These are phyloP conservation scores for Ajuga reptans DNA, from an alignment of 305 asterid species.

Conservation along the genomic window DNA sequence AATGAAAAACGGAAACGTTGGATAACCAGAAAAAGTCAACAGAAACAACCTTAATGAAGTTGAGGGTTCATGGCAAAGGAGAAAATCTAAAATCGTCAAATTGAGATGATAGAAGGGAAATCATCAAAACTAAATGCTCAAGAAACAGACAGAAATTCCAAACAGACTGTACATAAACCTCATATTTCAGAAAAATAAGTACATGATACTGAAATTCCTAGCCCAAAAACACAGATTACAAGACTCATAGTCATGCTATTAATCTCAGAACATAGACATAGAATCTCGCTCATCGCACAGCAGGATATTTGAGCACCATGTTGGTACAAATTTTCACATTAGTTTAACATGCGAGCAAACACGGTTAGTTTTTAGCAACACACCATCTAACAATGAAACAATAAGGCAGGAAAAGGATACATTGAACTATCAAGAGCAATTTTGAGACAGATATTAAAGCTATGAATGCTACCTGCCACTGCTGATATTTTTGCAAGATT, in stretches of 20 bases:
- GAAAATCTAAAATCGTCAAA: neutral
- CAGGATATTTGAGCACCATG: slow-evolving; percentile 1
- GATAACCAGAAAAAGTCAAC: slow-evolving; percentile 3
- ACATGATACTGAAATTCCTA: neutral
- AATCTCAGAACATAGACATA: neutral
- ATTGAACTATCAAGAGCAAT: slow-evolving; percentile 2
- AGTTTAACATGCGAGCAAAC: neutral
- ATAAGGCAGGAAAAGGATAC: slow-evolving; percentile 17
- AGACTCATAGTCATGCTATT: neutral
- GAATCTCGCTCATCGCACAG: slow-evolving; percentile 3
- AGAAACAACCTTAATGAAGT: neutral
- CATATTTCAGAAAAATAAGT: neutral
- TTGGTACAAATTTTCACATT: neutral
- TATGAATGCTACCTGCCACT: slow-evolving; percentile 55
- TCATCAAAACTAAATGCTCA: neutral
- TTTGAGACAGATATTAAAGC: neutral
- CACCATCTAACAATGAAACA: neutral
- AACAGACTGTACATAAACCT: neutral
- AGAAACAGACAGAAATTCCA: neutral
- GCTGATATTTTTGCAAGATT: slow-evolving; percentile 86
- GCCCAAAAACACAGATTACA: slow-evolving; percentile 8
- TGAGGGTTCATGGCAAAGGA: neutral
- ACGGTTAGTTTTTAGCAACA: neutral
- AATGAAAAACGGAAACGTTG: neutral
- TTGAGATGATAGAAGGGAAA: neutral